Percentiles rank a stretch among this genome's conserved stretches.
phyloP scores from a whole-genome alignment of 2,329 filamentous ascomycete genomes.

The Ophiostoma ulmi region DNA sequence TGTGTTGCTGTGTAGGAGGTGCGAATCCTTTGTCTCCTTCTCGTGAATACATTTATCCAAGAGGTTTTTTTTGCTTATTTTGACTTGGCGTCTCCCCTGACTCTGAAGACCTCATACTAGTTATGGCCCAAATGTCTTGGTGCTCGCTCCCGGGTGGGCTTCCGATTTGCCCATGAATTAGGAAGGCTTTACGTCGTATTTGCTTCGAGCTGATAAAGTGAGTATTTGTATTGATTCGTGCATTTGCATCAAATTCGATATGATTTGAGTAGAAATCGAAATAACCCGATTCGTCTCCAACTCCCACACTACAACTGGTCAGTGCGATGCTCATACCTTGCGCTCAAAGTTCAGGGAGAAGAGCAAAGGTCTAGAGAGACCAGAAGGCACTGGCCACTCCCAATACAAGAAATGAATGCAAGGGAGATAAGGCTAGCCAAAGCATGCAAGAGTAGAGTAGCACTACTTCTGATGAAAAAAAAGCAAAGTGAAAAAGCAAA shows the following conservation, averaged over 20 bases:
- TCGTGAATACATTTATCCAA: background rate
- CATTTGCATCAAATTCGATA: too few relatives aligned
- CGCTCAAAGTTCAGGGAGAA: background rate
- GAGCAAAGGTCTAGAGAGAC: background rate
- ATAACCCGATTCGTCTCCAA: background rate
- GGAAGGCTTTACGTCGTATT: background rate
- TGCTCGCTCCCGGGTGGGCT: background rate
- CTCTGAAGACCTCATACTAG: background rate
- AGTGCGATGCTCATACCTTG: background rate
- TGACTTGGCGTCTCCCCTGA: background rate
- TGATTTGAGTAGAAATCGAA: background rate
- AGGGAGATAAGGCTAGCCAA: background rate
- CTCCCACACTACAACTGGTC: background rate
- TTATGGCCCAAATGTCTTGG: background rate
- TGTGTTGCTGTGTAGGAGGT: background rate
- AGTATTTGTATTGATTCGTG: background rate
- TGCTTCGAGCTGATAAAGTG: background rate
- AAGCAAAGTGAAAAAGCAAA: background rate
- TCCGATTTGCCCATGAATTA: background rate
- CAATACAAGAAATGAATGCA: background rate
- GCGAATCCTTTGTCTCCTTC: background rate
- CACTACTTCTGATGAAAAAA: background rate
- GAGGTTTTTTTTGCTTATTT: background rate
- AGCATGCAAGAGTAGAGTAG: background rate
- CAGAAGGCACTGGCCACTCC: background rate